A percentile compares a stretch with the other conserved stretches of the same genome.
These are phyloP conservation scores for Sporisorium reilianum DNA, from an alignment of 1,284 basidiomycete genomes.

Conservation along the genomic window DNA sequence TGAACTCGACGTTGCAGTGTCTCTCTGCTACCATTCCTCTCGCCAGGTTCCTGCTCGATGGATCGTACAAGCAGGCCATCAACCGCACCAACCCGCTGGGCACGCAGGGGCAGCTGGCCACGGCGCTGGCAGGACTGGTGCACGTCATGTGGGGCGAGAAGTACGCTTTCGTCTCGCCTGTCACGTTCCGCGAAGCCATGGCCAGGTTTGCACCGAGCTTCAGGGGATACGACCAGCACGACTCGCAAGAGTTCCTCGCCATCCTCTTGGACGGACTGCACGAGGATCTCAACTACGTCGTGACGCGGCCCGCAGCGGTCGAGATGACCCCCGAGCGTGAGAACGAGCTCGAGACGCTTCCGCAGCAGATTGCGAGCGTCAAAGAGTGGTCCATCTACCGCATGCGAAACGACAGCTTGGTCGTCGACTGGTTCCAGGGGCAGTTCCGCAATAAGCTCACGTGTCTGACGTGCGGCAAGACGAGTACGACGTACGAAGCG, in stretches of 20 bases:
- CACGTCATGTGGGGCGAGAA: constrained; percentile 90
- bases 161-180: constrained; percentile 84
- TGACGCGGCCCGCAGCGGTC: constrained; percentile 51
- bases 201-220: constrained; percentile 64
- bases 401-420: constrained; percentile 62
- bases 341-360: constrained; percentile 75
- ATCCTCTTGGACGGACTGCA: constrained; percentile 59
- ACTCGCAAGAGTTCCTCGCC: constrained; percentile 58
- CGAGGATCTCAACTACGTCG: constrained; percentile 58
- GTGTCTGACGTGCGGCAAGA: constrained; percentile 72
- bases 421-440: constrained; percentile 62
- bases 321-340: constrained; percentile 65
- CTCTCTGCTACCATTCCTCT: constrained; percentile 65
- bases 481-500: constrained; percentile 93
- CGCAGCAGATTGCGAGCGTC: constrained; percentile 74
- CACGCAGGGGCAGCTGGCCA: constrained; percentile 85
- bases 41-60: constrained; percentile 70
- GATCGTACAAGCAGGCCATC: constrained; percentile 86
- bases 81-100: constrained; percentile 89
- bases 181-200: constrained; percentile 82
- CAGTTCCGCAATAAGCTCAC: constrained; percentile 68
- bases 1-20: constrained; percentile 69
- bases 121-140: constrained; percentile 84
- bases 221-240: constrained; percentile 63
- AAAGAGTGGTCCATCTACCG: constrained; percentile 63